A percentile compares a stretch with the other conserved stretches of the same genome.
These are phyloP conservation scores for Herpotrichia juniperi DNA, from an alignment of 2,329 filamentous ascomycete genomes.

Conservation along the genomic window DNA sequence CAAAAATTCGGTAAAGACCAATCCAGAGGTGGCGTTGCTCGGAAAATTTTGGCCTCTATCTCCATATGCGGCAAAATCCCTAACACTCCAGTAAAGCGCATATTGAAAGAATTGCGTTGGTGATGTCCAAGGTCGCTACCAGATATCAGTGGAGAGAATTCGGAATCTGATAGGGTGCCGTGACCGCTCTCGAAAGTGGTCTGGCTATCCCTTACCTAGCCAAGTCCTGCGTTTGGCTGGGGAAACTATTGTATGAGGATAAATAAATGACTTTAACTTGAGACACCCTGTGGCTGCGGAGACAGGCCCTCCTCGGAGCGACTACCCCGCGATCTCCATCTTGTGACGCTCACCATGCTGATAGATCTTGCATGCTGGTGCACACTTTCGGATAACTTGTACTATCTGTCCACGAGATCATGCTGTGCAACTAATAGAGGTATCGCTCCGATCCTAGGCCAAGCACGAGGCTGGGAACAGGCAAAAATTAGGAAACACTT, in stretches of 20 bases:
- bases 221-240: slow-evolving; percentile 24
- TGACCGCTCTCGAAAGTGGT: slow-evolving; percentile 14
- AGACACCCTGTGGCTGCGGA: slow-evolving; percentile 29
- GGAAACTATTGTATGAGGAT: slow-evolving; percentile 16
- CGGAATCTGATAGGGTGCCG: slow-evolving; percentile 6
- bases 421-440: not conserved
- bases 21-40: slow-evolving; percentile 22
- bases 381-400: slow-evolving; percentile 4
- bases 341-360: slow-evolving; percentile 16
- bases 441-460: not conserved
- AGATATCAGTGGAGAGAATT: slow-evolving; percentile 6
- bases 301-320: slow-evolving; percentile 18
- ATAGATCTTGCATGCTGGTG: slow-evolving; percentile 13
- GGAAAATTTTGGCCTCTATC: slow-evolving; percentile 12
- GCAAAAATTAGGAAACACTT: not conserved
- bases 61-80: slow-evolving; percentile 7
- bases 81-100: not conserved
- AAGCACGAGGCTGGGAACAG: not conserved
- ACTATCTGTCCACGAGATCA: slow-evolving; percentile 14
- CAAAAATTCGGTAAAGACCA: slow-evolving; percentile 18
- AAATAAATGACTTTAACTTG: slow-evolving; percentile 39
- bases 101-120: slow-evolving; percentile 6
- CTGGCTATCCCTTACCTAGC: slow-evolving; percentile 12
- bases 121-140: slow-evolving; percentile 11
- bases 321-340: slow-evolving; percentile 36